phyloP scores from a whole-genome alignment of 2,329 filamentous ascomycete genomes.

The Diaporthe citri region DNA sequence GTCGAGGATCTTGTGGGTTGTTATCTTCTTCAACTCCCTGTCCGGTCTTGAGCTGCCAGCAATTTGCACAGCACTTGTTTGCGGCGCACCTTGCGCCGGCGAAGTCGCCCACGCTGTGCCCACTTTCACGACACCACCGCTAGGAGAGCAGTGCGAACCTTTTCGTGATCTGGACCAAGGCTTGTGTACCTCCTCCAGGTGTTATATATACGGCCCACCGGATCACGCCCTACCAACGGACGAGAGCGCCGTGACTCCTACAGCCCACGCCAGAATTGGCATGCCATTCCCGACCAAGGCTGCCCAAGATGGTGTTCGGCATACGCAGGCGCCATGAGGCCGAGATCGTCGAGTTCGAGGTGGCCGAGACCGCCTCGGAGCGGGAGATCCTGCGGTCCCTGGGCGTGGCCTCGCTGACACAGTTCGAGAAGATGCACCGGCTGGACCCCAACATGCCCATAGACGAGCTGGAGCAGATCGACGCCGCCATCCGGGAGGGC shows the following conservation, averaged over 20 bases:
- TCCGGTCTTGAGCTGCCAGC: background rate
- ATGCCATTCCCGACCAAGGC: constrained; percentile 17
- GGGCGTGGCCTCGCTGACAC: constrained; percentile 57
- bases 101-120: constrained; percentile 7
- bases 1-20: background rate
- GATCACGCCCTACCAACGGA: background rate
- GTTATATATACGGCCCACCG: background rate
- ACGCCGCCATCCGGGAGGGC: constrained; percentile 66
- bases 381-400: constrained; percentile 39
- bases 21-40: background rate
- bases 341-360: constrained; percentile 40
- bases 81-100: constrained; percentile 22
- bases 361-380: constrained; percentile 40
- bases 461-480: constrained; percentile 71
- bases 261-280: background rate
- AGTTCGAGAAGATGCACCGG: constrained; percentile 71
- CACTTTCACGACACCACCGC: background rate
- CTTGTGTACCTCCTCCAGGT: background rate
- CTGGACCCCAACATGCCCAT: constrained; percentile 76
- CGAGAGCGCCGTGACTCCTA: background rate
- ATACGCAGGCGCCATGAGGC: constrained; percentile 38
- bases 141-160: background rate
- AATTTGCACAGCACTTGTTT: background rate
- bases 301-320: constrained; percentile 34
- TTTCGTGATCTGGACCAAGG: background rate